Conservation (phyloP, 148 eudicot genomes). For the Amaranthus hypochondriacus region DNA sequence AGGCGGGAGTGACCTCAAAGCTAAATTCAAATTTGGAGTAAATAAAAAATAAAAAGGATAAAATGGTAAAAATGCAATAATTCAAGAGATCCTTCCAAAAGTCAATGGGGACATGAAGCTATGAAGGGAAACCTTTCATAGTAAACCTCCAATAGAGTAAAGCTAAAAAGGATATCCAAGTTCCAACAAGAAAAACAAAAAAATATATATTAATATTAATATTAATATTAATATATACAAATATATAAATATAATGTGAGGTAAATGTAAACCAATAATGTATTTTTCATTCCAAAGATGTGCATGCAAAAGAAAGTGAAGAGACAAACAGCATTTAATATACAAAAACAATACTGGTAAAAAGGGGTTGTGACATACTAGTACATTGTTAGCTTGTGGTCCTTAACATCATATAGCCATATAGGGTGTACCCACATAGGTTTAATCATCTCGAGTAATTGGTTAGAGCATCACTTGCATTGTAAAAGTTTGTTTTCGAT, state of each 20-base stretch:
- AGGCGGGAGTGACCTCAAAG: too few relatives aligned
- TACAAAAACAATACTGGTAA: background rate
- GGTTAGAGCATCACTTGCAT: too few relatives aligned
- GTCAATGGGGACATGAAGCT: background rate
- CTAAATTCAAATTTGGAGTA: too few relatives aligned
- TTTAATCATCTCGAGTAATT: too few relatives aligned
- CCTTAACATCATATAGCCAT: constrained; percentile 10
- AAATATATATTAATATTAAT: too few relatives aligned
- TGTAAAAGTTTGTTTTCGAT: too few relatives aligned
- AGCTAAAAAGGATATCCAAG: background rate
- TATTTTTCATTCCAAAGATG: background rate
- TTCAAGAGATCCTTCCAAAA: background rate
- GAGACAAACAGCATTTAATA: constrained; percentile 21
- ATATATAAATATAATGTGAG: too few relatives aligned
- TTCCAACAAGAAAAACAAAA: background rate
- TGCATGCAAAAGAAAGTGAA: background rate
- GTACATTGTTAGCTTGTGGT: constrained; percentile 19
- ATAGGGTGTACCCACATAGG: too few relatives aligned
- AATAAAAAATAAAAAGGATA: too few relatives aligned
- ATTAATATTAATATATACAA: too few relatives aligned
- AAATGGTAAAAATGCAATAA: too few relatives aligned
- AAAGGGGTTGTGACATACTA: background rate
- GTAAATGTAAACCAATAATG: background rate
- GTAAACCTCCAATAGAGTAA: background rate
- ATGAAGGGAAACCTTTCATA: constrained; percentile 1